Conservation (phyloP, 352 stramenopile genomes). For the Phytophthora brassicae region DNA sequence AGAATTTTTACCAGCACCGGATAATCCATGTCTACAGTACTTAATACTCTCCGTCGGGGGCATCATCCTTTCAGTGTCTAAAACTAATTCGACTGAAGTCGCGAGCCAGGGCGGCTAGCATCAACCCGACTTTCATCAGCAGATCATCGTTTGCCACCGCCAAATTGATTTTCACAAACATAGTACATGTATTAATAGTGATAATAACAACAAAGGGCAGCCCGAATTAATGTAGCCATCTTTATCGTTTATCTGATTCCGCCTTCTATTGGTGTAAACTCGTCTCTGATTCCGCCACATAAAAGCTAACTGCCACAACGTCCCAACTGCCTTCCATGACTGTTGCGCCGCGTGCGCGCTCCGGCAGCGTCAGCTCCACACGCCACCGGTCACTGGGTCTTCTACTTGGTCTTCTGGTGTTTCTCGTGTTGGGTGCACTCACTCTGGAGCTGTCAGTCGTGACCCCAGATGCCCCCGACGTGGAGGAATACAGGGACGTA, state of each 20-base stretch:
- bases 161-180: too few relatives aligned
- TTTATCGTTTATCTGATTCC: constrained; percentile 24
- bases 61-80: too few relatives aligned
- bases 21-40: too few relatives aligned
- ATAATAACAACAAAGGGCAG: too few relatives aligned
- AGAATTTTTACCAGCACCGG: too few relatives aligned
- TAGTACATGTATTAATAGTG: too few relatives aligned
- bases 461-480: not conserved
- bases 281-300: constrained; percentile 1
- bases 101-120: too few relatives aligned
- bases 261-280: constrained; percentile 11
- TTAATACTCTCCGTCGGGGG: too few relatives aligned
- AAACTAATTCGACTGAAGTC: too few relatives aligned
- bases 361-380: constrained; percentile 10
- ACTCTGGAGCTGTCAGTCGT: constrained; percentile 35
- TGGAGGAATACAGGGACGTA: constrained; percentile 17
- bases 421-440: constrained; percentile 20
- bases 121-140: too few relatives aligned
- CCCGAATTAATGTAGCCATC: not conserved
- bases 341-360: constrained; percentile 7
- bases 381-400: constrained; percentile 21
- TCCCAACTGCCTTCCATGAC: not conserved
- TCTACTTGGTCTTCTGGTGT: constrained; percentile 28
- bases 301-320: too few relatives aligned
- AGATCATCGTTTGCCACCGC: too few relatives aligned